Percentiles rank a stretch among this genome's conserved stretches.
These are phyloP conservation scores for Clavaria fumosa DNA, from an alignment of 768 basidiomycete genomes.

Conservation along the genomic window DNA sequence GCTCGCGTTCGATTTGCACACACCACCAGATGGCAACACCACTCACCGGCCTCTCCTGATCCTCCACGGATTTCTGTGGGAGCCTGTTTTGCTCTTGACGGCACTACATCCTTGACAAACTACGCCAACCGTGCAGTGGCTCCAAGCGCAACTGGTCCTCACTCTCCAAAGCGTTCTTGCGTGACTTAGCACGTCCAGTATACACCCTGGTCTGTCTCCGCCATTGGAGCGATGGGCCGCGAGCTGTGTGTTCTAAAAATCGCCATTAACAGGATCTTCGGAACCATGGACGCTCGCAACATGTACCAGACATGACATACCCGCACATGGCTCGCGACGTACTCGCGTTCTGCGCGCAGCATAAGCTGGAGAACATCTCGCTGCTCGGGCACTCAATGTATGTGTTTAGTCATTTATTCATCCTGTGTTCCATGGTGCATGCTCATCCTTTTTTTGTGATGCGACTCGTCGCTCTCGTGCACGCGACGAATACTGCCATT, in stretches of 20 bases:
- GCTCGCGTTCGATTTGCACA: too few species aligned
- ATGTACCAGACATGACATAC: conserved; percentile 60
- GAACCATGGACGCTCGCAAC: conserved; percentile 82
- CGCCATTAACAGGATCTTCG: conserved; percentile 47
- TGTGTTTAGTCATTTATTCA: conserved; percentile 14
- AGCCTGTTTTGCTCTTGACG: too few species aligned
- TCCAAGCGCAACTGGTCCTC: conserved; percentile 86
- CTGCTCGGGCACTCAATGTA: conserved; percentile 88
- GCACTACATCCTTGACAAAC: too few species aligned
- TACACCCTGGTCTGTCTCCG: conserved; percentile 45
- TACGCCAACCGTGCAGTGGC: too few species aligned
- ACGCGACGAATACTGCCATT: background rate
- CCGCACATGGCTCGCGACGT: conserved; percentile 69
- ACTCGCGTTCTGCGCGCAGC: conserved; percentile 42
- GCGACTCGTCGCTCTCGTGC: too few species aligned
- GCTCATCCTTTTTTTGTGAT: too few species aligned
- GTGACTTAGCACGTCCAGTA: conserved; percentile 47
- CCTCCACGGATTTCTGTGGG: too few species aligned
- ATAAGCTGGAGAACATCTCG: conserved; percentile 42
- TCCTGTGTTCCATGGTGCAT: conserved; percentile 1
- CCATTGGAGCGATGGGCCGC: background rate
- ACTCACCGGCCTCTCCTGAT: too few species aligned
- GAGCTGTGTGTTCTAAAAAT: background rate
- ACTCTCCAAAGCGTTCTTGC: conserved; percentile 59
- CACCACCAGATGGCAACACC: too few species aligned